Evolutionary conservation across 306 rosid genomes (phyloP).

Genomic region (Gastrolobium villosum): DNA sequence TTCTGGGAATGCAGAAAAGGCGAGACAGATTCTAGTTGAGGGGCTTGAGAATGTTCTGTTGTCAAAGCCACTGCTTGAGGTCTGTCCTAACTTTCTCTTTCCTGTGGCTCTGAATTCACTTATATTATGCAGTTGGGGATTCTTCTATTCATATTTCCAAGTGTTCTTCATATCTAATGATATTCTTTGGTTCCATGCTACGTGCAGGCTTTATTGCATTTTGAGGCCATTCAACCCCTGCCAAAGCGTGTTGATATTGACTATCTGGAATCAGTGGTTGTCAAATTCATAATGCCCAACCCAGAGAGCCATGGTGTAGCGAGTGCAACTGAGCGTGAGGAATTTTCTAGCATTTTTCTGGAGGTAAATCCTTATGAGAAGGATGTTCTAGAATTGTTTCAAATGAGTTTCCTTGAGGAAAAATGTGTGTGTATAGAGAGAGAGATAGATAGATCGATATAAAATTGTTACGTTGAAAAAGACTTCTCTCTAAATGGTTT

Average conservation of each 20-base stretch:
- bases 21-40: conserved; percentile 75
- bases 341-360: conserved; percentile 85
- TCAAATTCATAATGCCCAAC: conserved; percentile 78
- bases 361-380: conserved; percentile 62
- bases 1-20: conserved; percentile 82
- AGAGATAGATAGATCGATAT: too few relatives aligned
- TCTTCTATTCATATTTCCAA: conserved; percentile 8
- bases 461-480: neutral
- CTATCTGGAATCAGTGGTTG: conserved; percentile 76
- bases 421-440: neutral
- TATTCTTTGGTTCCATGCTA: conserved; percentile 40
- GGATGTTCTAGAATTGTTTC: neutral
- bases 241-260: conserved; percentile 83
- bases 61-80: conserved; percentile 89
- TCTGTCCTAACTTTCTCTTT: conserved; percentile 43
- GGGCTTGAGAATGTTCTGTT: conserved; percentile 81
- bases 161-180: neutral
- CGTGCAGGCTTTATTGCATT: conserved; percentile 87
- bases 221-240: conserved; percentile 81
- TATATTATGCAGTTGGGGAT: conserved; percentile 22
- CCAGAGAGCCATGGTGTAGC: conserved; percentile 65
- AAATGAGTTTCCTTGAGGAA: neutral
- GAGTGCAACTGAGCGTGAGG: conserved; percentile 84
- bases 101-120: neutral
- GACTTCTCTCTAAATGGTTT: neutral